Evolutionary conservation across 1,284 basidiomycete genomes (phyloP), one percentile per base, ranked within the genome.

Genomic region (Ustilago trichophora): DNA sequence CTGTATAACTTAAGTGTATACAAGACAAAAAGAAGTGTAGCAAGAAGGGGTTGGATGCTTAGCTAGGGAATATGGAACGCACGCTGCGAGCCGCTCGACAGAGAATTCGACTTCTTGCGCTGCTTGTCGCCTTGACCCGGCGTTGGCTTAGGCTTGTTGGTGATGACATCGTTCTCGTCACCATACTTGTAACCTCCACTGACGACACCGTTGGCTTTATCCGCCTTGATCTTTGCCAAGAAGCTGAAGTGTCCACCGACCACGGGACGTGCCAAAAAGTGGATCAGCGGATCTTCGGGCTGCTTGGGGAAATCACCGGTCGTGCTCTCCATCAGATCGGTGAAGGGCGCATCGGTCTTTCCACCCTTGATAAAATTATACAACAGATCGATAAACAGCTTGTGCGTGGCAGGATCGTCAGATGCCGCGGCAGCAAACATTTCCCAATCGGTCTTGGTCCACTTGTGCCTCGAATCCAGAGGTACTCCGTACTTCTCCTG

Each of bases 381-480:
- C 25, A 82, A 54, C 37, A 62, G 33, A n/a, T 72, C 66, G 48
- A 82, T 62, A 44, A 82, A 80, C 24, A 81, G 62, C 50, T 78
- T 66, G 19, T 76, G 58, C 15, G 75, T 76, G 1, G 62, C 41
- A 25, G 48, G 24, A 25, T 64, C 55, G 9, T 69, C 64, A 2
- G 79, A 67, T 1, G 72, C 73, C 0, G 70, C 79, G 6, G 80
- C 80, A 0, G 80, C 75, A 45, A 81, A 82, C 58, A 82, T 69
- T 36, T 77, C 71, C 81, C 81, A 82, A 56, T 82, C 81, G 9
- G 79, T 76, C 69, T 80, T 82, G 16, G 75, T 66, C 76, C 81
- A 82, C 10, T 66, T 68, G 54, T 82, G 81, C 4, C 82, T 65
- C 48, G 63, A 73, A 42, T 82, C 82, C 13, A 82, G 66, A 16